phyloP scores from a whole-genome alignment of 225 moss, liverwort and hornwort species.

The Anthoceros angustus region DNA sequence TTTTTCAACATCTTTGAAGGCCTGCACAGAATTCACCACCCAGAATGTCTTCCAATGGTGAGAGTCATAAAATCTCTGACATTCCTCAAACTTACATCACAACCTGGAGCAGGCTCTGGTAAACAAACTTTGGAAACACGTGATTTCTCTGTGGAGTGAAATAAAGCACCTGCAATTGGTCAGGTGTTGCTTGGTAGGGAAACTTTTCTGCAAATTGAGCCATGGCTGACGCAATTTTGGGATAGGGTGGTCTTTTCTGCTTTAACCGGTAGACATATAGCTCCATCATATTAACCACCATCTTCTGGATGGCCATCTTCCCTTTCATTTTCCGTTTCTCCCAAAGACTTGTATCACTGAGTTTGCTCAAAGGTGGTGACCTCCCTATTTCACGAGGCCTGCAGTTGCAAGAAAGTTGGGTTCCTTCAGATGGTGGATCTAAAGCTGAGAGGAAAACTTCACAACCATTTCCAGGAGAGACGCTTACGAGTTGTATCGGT shows the following conservation, averaged over 20 bases:
- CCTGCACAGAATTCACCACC: constrained; percentile 16
- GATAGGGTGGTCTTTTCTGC: constrained; percentile 63
- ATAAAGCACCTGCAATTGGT: constrained; percentile 40
- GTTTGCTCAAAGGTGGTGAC: constrained; percentile 62
- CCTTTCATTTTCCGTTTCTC: constrained; percentile 78
- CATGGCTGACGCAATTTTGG: constrained; percentile 20
- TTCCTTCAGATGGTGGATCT: too few species aligned
- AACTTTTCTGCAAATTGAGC: constrained; percentile 47
- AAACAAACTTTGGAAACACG: too few species aligned
- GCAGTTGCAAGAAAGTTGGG: too few species aligned
- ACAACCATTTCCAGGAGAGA: background rate
- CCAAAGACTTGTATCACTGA: constrained; percentile 64
- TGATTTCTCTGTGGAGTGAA: too few species aligned
- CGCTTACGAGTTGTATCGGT: constrained; percentile 52
- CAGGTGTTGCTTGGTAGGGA: constrained; percentile 54
- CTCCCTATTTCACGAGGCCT: constrained; percentile 59
- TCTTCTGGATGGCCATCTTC: constrained; percentile 80
- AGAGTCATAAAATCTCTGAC: too few species aligned
- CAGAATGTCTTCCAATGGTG: too few species aligned
- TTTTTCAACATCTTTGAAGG: constrained; percentile 60
- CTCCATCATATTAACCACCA: constrained; percentile 98
- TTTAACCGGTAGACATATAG: constrained; percentile 71
- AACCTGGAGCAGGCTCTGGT: too few species aligned
- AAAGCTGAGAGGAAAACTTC: too few species aligned
- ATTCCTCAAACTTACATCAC: too few species aligned